Conservation (phyloP, 352 stramenopile species). For the Phytophthora agathidicida region DNA sequence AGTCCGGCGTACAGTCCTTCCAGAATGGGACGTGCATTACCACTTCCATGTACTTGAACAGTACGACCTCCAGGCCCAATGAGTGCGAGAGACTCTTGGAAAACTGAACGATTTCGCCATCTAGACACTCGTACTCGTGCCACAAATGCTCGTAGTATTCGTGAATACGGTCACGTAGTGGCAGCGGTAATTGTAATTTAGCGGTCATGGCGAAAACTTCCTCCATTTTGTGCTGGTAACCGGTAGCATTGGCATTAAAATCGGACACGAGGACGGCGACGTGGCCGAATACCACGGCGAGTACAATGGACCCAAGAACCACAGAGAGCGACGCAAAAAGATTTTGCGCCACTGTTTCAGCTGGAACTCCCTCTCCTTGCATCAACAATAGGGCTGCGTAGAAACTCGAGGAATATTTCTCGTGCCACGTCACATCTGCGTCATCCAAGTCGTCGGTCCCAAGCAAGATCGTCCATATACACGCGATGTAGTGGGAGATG, state of each 20-base stretch:
- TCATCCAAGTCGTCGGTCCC: neutral
- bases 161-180: constrained; percentile 61
- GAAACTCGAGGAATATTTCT: constrained; percentile 44
- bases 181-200: constrained; percentile 52
- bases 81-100: constrained; percentile 55
- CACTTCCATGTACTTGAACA: constrained; percentile 71
- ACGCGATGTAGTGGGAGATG: constrained; percentile 58
- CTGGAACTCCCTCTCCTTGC: constrained; percentile 54
- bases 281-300: constrained; percentile 69
- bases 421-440: neutral
- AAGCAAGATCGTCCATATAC: constrained; percentile 40
- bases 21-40: constrained; percentile 69
- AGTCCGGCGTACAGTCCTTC: constrained; percentile 56
- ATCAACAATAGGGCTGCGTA: constrained; percentile 58
- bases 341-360: constrained; percentile 33
- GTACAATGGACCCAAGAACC: constrained; percentile 54
- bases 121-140: constrained; percentile 67
- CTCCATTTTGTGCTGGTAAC: constrained; percentile 76
- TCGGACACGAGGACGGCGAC: constrained; percentile 67
- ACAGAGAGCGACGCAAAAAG: constrained; percentile 49
- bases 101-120: constrained; percentile 62
- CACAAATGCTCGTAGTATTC: constrained; percentile 75
- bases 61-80: constrained; percentile 58
- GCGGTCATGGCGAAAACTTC: constrained; percentile 57
- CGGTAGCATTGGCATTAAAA: constrained; percentile 56